Conservation (phyloP, 73 alveolate genomes). For the Tetrahymena elliotti region DNA sequence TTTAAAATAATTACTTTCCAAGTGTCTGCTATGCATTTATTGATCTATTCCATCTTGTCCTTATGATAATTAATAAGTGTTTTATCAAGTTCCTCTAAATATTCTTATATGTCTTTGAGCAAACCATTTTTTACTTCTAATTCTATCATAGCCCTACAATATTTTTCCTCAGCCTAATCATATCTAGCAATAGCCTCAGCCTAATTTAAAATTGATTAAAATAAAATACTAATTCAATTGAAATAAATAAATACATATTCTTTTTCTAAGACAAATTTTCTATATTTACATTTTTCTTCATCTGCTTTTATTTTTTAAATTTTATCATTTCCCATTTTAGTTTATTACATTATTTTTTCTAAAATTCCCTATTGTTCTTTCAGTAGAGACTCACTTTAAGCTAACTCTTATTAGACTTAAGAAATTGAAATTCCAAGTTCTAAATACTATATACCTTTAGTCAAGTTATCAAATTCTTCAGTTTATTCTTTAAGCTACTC, state of each 20-base stretch:
- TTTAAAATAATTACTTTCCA: conserved; percentile 54
- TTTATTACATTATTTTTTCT: neutral
- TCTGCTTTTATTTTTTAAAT: neutral
- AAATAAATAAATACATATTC: neutral
- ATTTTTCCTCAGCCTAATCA: neutral
- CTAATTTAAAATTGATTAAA: neutral
- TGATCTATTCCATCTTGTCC: conserved; percentile 92
- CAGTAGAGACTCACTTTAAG: neutral
- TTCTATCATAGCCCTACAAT: neutral
- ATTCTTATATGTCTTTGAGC: conserved; percentile 53
- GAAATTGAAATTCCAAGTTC: neutral
- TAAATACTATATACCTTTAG: neutral
- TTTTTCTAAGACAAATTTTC: conserved; percentile 2
- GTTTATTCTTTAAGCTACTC: neutral
- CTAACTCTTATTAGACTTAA: neutral
- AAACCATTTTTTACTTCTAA: conserved; percentile 20
- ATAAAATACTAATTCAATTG: neutral
- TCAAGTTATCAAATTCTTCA: neutral
- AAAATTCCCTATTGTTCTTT: neutral
- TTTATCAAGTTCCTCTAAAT: conserved; percentile 76
- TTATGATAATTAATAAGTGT: conserved; percentile 86
- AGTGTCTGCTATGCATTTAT: conserved; percentile 72
- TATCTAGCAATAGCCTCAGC: neutral
- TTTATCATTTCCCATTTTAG: neutral
- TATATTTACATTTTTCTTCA: neutral